A percentile compares a stretch with the other conserved stretches of the same genome.
Evolutionary conservation across 2,329 filamentous ascomycete species (phyloP).

Genomic region (Fusarium sp.): DNA sequence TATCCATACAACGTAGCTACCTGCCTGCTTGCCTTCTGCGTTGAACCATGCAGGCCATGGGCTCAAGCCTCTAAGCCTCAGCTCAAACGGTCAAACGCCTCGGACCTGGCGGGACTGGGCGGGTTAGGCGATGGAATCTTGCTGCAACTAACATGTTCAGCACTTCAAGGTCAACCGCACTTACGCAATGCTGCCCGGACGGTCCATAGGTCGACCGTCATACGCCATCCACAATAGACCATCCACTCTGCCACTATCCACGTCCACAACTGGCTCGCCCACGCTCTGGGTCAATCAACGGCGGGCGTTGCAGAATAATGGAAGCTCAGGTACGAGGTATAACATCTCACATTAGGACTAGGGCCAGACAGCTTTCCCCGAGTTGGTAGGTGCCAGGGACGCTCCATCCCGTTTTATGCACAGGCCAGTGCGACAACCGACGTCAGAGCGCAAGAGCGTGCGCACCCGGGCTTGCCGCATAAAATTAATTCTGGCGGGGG

Average conservation of each 20-base stretch:
- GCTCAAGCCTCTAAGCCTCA: conserved; percentile 7
- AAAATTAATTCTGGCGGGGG: conserved; percentile 39
- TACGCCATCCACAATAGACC: conserved; percentile 33
- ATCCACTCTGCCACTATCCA: conserved; percentile 23
- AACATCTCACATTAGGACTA: conserved; percentile 25
- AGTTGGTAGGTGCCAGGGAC: conserved; percentile 40
- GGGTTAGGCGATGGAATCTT: background rate
- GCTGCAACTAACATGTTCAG: background rate
- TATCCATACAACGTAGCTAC: background rate
- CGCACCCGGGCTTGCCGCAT: conserved; percentile 42
- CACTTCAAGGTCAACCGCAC: conserved; percentile 20
- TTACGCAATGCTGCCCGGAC: conserved; percentile 37
- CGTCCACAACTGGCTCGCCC: conserved; percentile 32
- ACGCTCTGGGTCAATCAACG: conserved; percentile 4
- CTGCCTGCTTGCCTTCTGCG: background rate
- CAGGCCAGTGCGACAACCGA: conserved; percentile 19
- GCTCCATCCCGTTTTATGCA: conserved; percentile 39
- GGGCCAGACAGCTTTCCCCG: conserved; percentile 20
- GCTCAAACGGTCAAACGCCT: conserved; percentile 15
- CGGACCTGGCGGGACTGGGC: conserved; percentile 10
- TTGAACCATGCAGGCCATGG: conserved; percentile 11
- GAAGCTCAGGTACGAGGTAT: conserved; percentile 31
- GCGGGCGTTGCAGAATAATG: conserved; percentile 24
- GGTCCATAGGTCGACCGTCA: conserved; percentile 19
- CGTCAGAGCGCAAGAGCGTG: conserved; percentile 19